phyloP scores from a whole-genome alignment of 2,329 filamentous ascomycete genomes.

The Akanthomyces dipterigenus region DNA sequence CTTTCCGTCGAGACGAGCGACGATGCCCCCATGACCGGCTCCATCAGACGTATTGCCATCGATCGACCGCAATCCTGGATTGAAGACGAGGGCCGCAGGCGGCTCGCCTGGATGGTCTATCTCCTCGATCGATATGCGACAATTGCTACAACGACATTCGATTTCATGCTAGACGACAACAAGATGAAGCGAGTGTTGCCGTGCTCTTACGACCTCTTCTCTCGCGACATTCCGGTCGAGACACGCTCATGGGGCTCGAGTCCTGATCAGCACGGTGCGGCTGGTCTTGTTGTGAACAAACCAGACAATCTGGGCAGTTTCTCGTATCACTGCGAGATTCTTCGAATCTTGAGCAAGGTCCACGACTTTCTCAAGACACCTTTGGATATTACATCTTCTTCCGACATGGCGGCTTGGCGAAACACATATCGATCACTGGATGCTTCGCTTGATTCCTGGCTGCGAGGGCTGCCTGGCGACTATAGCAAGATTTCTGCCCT shows the following conservation, averaged over 20 bases:
- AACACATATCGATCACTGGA: constrained; percentile 35
- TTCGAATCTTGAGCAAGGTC: constrained; percentile 35
- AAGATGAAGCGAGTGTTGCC: constrained; percentile 35
- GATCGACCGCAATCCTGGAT: constrained; percentile 36
- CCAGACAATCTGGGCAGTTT: constrained; percentile 39
- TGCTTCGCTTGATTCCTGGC: constrained; percentile 32
- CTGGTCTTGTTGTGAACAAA: constrained; percentile 27
- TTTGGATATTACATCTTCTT: constrained; percentile 31
- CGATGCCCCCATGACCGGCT: constrained; percentile 27
- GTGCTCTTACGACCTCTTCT: constrained; percentile 39
- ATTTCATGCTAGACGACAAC: constrained; percentile 34
- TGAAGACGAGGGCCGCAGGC: constrained; percentile 36
- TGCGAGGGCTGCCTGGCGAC: constrained; percentile 36
- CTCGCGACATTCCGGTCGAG: constrained; percentile 36
- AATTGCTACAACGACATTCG: constrained; percentile 33
- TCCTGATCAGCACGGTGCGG: constrained; percentile 19
- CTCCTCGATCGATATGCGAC: constrained; percentile 38
- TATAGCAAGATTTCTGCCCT: constrained; percentile 39
- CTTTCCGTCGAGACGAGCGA: constrained; percentile 25
- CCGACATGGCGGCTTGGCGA: constrained; percentile 34
- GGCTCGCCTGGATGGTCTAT: constrained; percentile 40
- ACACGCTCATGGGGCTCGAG: constrained; percentile 26
- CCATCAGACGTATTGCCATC: constrained; percentile 27
- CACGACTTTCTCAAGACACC: constrained; percentile 36
- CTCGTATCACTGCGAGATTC: constrained; percentile 38